Evolutionary conservation across 2,329 filamentous ascomycete genomes (phyloP).

Genomic region (Claviceps fusiformis): DNA sequence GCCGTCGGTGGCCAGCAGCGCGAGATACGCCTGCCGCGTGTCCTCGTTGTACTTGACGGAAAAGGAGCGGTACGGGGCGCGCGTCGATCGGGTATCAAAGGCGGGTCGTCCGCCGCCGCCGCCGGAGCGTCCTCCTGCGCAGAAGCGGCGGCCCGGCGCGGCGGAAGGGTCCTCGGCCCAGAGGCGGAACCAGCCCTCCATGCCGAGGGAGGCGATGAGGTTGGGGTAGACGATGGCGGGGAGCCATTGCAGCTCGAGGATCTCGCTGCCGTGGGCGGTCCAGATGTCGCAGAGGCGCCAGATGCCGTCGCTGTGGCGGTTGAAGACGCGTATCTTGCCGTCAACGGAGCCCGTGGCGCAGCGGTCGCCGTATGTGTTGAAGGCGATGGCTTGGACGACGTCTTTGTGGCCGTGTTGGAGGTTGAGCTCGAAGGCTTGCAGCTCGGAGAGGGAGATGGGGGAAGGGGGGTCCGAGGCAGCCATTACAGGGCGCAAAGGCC

Average conservation of each 20-base stretch:
- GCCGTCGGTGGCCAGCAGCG: conserved; percentile 72
- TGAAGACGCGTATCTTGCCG: conserved; percentile 85
- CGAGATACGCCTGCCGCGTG: conserved; percentile 68
- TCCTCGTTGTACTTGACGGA: conserved; percentile 75
- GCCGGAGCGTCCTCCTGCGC: conserved; percentile 40
- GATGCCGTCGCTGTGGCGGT: conserved; percentile 60
- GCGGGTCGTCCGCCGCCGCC: conserved; percentile 33
- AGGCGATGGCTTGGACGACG: conserved; percentile 70
- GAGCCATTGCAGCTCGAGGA: conserved; percentile 91
- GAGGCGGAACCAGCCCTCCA: conserved; percentile 79
- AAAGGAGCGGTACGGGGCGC: conserved; percentile 59
- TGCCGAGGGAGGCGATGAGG: conserved; percentile 74
- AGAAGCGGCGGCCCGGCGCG: conserved; percentile 69
- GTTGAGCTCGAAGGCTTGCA: conserved; percentile 40
- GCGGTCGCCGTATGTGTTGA: conserved; percentile 85
- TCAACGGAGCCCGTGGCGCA: conserved; percentile 87
- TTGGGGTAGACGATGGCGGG: conserved; percentile 77
- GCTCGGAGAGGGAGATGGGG: conserved; percentile 30
- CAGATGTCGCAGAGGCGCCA: conserved; percentile 80
- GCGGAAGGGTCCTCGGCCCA: conserved; percentile 87
- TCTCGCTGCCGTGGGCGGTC: conserved; percentile 80
- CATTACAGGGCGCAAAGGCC: too few species aligned
- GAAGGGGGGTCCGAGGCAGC: conserved; percentile 20
- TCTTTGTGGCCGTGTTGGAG: conserved; percentile 66
- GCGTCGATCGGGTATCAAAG: conserved; percentile 44